phyloP scores from a whole-genome alignment of 495 filamentous ascomycete genomes.

The Physcia stellaris region DNA sequence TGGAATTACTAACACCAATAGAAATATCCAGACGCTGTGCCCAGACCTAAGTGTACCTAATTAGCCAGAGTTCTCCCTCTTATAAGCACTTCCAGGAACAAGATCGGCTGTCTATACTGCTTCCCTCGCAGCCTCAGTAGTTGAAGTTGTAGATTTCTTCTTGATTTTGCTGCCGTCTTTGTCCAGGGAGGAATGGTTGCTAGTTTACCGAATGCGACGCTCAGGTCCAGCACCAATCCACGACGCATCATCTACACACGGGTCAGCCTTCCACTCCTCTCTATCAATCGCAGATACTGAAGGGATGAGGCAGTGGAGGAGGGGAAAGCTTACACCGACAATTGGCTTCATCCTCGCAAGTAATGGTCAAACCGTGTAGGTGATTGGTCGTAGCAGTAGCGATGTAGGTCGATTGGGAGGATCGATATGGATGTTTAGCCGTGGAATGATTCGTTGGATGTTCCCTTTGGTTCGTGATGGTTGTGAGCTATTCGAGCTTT shows the following conservation, averaged over 20 bases:
- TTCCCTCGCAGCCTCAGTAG: neutral
- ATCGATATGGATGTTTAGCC: no score
- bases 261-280: no score
- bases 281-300: no score
- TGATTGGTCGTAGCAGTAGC: no score
- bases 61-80: conserved; percentile 5
- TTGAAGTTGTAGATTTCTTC: conserved; percentile 4
- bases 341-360: no score
- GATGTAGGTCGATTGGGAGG: no score
- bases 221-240: conserved; percentile 63
- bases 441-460: no score
- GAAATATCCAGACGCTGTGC: conserved; percentile 55
- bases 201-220: conserved; percentile 57
- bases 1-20: conserved; percentile 60
- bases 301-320: no score
- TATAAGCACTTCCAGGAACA: neutral
- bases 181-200: conserved; percentile 1
- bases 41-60: conserved; percentile 39
- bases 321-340: no score
- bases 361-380: no score
- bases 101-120: neutral
- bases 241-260: conserved; percentile 57
- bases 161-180: conserved; percentile 10
- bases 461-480: no score
- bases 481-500: no score